These are phyloP conservation scores for Elaeagnus macrophylla DNA, from an alignment of 306 rosid species.

Conservation along the genomic window DNA sequence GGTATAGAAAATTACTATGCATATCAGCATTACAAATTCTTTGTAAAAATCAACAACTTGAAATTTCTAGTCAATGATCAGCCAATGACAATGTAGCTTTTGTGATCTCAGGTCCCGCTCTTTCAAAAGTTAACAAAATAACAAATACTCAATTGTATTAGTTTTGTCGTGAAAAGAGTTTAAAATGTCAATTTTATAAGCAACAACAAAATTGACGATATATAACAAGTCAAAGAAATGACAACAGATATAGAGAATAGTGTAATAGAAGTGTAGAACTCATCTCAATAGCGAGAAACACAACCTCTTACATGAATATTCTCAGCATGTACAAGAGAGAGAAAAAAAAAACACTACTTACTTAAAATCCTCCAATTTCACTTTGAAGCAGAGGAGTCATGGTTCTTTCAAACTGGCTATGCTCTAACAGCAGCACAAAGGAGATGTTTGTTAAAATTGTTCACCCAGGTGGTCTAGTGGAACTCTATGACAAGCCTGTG, in stretches of 20 bases:
- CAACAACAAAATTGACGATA: no score
- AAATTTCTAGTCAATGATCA: no score
- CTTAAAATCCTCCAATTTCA: not conserved
- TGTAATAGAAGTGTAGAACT: not conserved
- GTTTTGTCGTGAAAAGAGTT: no score
- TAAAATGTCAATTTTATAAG: no score
- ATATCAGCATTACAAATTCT: no score
- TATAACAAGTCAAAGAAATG: no score
- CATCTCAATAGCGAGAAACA: not conserved
- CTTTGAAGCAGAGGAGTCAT: slow-evolving; percentile 6
- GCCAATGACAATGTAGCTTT: no score
- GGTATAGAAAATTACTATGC: no score
- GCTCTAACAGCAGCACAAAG: slow-evolving; percentile 28
- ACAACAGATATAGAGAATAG: not conserved
- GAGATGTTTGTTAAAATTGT: slow-evolving; percentile 40
- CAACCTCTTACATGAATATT: slow-evolving; percentile 1
- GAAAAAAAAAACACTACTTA: slow-evolving; percentile 4
- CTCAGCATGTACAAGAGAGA: slow-evolving; percentile 12
- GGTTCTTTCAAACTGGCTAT: slow-evolving; percentile 41
- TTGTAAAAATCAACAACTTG: no score
- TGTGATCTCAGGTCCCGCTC: no score
- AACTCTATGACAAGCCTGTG: slow-evolving; percentile 49
- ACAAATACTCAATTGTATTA: no score
- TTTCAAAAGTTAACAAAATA: no score
- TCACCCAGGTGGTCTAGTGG: slow-evolving; percentile 51